Percentiles rank a stretch among this genome's conserved stretches.
phyloP scores from a whole-genome alignment of 2,329 filamentous ascomycete species.

The Gaeumannomyces tritici region DNA sequence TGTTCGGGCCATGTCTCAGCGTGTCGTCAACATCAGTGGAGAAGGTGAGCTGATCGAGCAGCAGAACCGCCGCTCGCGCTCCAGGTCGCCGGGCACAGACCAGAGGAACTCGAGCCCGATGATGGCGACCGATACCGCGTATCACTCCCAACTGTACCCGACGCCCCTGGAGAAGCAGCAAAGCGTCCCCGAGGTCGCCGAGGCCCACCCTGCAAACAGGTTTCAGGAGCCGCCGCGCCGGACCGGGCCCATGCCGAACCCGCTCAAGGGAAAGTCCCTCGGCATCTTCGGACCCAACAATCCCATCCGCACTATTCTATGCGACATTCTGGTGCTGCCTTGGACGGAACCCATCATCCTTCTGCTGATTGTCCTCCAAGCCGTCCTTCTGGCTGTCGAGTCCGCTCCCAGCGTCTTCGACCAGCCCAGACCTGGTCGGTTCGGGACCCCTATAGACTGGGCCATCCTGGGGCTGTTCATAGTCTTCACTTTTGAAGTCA shows the following conservation, averaged over 20 bases:
- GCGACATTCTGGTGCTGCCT: slow-evolving; percentile 77
- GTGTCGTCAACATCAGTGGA: slow-evolving; percentile 94
- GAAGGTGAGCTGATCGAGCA: slow-evolving; percentile 78
- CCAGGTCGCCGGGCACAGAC: slow-evolving; percentile 41
- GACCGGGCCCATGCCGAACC: slow-evolving; percentile 50
- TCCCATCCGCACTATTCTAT: slow-evolving; percentile 61
- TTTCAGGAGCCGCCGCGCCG: slow-evolving; percentile 19
- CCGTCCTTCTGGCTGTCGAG: slow-evolving; percentile 79
- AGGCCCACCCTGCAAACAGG: neutral
- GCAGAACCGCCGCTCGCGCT: slow-evolving; percentile 52
- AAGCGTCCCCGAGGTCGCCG: slow-evolving; percentile 19
- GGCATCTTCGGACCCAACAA: slow-evolving; percentile 78
- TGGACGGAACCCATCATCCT: slow-evolving; percentile 81
- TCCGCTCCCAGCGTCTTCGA: slow-evolving; percentile 64
- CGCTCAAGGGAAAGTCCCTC: slow-evolving; percentile 75
- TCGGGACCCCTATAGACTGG: slow-evolving; percentile 70
- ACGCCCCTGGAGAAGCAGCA: slow-evolving; percentile 35
- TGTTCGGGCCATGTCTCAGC: slow-evolving; percentile 82
- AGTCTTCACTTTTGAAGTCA: slow-evolving; percentile 80
- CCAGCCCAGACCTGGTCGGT: slow-evolving; percentile 48
- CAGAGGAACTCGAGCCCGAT: slow-evolving; percentile 24
- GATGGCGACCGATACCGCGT: slow-evolving; percentile 34
- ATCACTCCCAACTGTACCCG: slow-evolving; percentile 36
- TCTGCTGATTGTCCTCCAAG: slow-evolving; percentile 78
- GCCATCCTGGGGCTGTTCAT: slow-evolving; percentile 74